Evolutionary conservation across 2,329 filamentous ascomycete genomes (phyloP).

Genomic region (Dothideomycetidae sp.): DNA sequence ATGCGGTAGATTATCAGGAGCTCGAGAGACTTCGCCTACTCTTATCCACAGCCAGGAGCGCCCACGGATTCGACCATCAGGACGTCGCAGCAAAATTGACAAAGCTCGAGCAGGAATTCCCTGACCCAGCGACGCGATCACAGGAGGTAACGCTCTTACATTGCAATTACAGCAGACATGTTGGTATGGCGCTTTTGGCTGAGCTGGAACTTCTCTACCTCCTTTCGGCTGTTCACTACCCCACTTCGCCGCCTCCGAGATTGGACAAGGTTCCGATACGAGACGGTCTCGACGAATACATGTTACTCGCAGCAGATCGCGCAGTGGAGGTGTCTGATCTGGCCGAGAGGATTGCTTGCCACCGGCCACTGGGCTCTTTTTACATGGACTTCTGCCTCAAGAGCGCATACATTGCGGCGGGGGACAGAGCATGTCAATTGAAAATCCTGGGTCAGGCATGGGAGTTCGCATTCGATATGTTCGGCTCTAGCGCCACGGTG

Average conservation of each 20-base stretch:
- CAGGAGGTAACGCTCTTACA: constrained; percentile 2
- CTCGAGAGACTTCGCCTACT: background rate
- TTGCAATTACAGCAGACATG: constrained; percentile 3
- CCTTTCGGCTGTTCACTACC: constrained; percentile 3
- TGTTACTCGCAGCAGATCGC: background rate
- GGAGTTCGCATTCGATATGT: constrained; percentile 6
- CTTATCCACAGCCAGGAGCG: background rate
- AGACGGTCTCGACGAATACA: background rate
- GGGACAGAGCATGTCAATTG: background rate
- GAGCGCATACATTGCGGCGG: constrained; percentile 1
- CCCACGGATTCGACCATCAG: background rate
- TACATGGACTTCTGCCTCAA: constrained; percentile 7
- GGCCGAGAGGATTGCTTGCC: constrained; percentile 2
- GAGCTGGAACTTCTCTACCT: constrained; percentile 2
- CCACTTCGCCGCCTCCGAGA: background rate
- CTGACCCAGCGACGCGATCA: background rate
- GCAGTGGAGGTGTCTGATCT: constrained; percentile 4
- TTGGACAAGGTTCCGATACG: background rate
- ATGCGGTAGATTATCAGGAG: background rate
- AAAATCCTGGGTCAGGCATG: constrained; percentile 1
- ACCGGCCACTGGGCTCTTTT: constrained; percentile 7
- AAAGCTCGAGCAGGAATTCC: constrained; percentile 1
- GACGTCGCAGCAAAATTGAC: constrained; percentile 3
- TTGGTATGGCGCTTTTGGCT: background rate
- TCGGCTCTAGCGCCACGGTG: background rate